Evolutionary conservation across 495 filamentous ascomycete species (phyloP), one percentile per base, ranked within the genome.

Genomic region (Paragyromitra xinjiangensis): DNA sequence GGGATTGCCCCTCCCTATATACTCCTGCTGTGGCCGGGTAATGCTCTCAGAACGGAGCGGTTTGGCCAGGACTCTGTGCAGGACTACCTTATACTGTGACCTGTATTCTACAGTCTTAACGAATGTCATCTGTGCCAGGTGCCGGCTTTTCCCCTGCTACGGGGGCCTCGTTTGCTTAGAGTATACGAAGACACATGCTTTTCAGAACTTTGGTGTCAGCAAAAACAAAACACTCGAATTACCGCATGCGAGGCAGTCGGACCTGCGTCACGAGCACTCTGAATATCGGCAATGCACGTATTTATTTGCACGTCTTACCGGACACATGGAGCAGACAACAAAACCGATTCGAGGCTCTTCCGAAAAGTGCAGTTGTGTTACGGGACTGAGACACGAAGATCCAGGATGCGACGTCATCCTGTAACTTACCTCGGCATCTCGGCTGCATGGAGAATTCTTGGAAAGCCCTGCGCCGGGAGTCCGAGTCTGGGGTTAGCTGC

Each of bases 361-460:
- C 4, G 29, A 34, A 34, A 34, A 8, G 16, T n/a, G 22, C 29
- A 40, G 24, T 59, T 63, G 34, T 40, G 9, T 16, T 50, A 12
- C 39, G 14, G 12, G 3, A 62, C 16, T 19, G 1, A 39, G 8
- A 39, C n/a, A 7, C 6, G 59, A 24, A 3, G 59, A 6, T 39
- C 29, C 56, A 61, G 37, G 59, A n/a, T 50, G 6, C 19, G 22
- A 64, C 62, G 62, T 63, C 39, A 63, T 24, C 51, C 66, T n/a
- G 42, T 22, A n/a, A 64, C 64, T 48, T 73, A 40, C 70, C 70
- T 67, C 61, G 70, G 70, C 62, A 72, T 72, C 69, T 72, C 69
- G 69, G 69, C 14, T 66, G 59, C 37, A 44, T 42, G 26, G 64
- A 9, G 39, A 37, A 44, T 45, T 62, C 59, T 26, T 58, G 55